Percentiles rank a stretch among this genome's conserved stretches.
Evolutionary conservation across 2,329 filamentous ascomycete species (phyloP).

Genomic region (Xylaria sp.): DNA sequence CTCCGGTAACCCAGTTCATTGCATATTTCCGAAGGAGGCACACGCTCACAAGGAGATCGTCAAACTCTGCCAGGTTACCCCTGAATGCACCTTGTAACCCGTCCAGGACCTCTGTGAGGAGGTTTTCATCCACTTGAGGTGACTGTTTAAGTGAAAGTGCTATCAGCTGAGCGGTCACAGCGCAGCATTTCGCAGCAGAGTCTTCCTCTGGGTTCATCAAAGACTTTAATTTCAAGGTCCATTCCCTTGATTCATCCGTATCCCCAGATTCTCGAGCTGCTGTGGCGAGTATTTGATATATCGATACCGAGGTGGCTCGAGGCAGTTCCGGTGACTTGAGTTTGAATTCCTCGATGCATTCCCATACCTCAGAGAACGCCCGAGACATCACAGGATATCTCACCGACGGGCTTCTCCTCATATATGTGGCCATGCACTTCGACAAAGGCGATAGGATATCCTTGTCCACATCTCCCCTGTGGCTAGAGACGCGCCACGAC

Average conservation of each 20-base stretch:
- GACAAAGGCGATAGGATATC: constrained; percentile 68
- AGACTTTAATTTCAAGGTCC: constrained; percentile 52
- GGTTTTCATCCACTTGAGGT: constrained; percentile 43
- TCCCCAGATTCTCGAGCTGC: constrained; percentile 50
- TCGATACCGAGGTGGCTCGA: constrained; percentile 47
- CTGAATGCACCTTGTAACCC: constrained; percentile 61
- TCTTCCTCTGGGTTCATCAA: constrained; percentile 44
- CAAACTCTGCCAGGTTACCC: constrained; percentile 61
- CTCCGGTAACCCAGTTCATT: constrained; percentile 48
- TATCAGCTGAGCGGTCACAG: constrained; percentile 57
- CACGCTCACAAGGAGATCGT: constrained; percentile 62
- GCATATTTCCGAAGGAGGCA: constrained; percentile 58
- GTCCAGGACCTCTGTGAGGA: constrained; percentile 54
- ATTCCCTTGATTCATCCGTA: constrained; percentile 56
- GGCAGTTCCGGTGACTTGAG: constrained; percentile 42
- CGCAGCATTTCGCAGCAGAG: constrained; percentile 53
- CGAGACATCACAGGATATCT: constrained; percentile 45
- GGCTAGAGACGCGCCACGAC: constrained; percentile 67
- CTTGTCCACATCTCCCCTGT: constrained; percentile 61
- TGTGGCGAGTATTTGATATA: constrained; percentile 58
- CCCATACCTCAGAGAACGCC: constrained; percentile 42
- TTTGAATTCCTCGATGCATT: constrained; percentile 41
- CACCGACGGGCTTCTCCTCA: constrained; percentile 50
- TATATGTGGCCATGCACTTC: constrained; percentile 64
- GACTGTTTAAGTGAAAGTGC: constrained; percentile 55